Evolutionary conservation across 257 asterid species (phyloP).

Genomic region (Buddleja alternifolia): DNA sequence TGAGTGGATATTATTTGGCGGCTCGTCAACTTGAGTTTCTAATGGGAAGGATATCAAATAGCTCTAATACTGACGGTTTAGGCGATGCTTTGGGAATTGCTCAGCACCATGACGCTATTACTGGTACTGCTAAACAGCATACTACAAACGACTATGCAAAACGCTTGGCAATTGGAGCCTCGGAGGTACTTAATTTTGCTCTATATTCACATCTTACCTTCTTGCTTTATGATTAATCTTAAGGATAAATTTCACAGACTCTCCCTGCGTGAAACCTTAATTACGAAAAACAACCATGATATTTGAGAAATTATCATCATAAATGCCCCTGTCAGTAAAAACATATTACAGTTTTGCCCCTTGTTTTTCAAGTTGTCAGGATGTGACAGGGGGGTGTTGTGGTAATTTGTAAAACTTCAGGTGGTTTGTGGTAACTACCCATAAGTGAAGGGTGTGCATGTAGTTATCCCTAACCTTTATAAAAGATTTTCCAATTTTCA

Average conservation of each 20-base stretch:
- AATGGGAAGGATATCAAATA: conserved; percentile 51
- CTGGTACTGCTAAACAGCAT: conserved; percentile 88
- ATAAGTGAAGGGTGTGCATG: no score
- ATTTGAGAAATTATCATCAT: no score
- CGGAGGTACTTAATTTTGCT: conserved; percentile 48
- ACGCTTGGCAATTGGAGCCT: conserved; percentile 79
- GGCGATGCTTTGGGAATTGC: conserved; percentile 81
- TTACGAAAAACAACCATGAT: no score
- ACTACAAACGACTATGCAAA: conserved; percentile 89
- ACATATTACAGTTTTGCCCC: no score
- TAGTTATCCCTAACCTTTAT: background rate
- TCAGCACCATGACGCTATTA: conserved; percentile 89
- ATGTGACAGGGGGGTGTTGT: no score
- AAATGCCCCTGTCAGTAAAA: no score
- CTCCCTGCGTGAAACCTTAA: no score
- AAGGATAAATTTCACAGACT: no score
- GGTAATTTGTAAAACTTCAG: no score
- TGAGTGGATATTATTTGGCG: conserved; percentile 82
- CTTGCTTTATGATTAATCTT: background rate
- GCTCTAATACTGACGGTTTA: conserved; percentile 56
- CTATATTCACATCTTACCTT: conserved; percentile 1
- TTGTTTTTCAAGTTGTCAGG: no score
- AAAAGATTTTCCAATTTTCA: background rate
- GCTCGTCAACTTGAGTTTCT: conserved; percentile 89
- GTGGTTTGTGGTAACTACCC: no score